Percentiles rank a stretch among this genome's conserved stretches.
Evolutionary conservation across 1,284 basidiomycete genomes (phyloP).

Genomic region (Coriolopsis trogii): DNA sequence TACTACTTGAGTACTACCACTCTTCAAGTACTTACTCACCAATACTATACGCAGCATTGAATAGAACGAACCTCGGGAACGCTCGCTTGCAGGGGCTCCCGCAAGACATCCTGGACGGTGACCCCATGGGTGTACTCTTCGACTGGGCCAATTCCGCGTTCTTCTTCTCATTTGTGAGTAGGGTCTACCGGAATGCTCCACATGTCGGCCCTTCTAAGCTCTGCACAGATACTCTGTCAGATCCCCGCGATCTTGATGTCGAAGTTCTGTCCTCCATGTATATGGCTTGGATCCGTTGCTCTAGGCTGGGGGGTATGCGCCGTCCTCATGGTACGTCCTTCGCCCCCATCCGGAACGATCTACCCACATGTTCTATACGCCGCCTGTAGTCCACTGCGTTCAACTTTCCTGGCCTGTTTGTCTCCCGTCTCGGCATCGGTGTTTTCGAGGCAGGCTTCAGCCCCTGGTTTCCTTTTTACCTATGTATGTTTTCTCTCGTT

Average conservation of each 20-base stretch:
- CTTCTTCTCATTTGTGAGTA: slow-evolving; percentile 72
- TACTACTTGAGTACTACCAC: background rate
- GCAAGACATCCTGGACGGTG: slow-evolving; percentile 64
- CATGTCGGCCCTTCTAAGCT: background rate
- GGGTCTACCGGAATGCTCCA: background rate
- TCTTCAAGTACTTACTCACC: no score
- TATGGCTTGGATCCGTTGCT: slow-evolving; percentile 68
- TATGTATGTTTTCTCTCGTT: slow-evolving; percentile 48
- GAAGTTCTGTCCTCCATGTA: slow-evolving; percentile 66
- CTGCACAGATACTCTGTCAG: slow-evolving; percentile 62
- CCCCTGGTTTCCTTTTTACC: slow-evolving; percentile 75
- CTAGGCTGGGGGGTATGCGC: slow-evolving; percentile 74
- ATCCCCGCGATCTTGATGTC: slow-evolving; percentile 68
- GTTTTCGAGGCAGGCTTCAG: slow-evolving; percentile 76
- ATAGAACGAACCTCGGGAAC: slow-evolving; percentile 77
- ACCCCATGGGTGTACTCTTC: slow-evolving; percentile 66
- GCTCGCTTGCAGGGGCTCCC: slow-evolving; percentile 73
- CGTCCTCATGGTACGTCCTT: slow-evolving; percentile 59
- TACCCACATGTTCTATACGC: background rate
- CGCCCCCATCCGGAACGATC: background rate
- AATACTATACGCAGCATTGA: slow-evolving; percentile 50
- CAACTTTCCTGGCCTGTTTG: slow-evolving; percentile 59
- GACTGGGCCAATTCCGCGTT: slow-evolving; percentile 78
- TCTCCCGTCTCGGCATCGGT: slow-evolving; percentile 62
- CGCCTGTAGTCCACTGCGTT: slow-evolving; percentile 54